phyloP scores from a whole-genome alignment of 805 yeast genomes.

The Myxozyma sirexii region DNA sequence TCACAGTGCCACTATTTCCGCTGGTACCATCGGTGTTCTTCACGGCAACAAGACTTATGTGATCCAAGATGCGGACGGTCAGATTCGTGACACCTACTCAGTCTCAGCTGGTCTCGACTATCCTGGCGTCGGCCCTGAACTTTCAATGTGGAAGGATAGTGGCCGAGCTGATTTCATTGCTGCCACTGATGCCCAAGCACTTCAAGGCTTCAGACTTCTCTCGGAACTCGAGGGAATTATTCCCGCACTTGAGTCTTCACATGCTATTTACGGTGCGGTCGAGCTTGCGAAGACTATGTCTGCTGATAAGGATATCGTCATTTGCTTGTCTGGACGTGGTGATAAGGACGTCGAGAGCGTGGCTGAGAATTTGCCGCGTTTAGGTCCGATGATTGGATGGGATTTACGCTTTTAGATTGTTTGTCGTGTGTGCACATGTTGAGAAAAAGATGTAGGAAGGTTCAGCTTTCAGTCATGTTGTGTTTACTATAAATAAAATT shows the following conservation, averaged over 20 bases:
- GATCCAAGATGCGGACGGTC: constrained; percentile 90
- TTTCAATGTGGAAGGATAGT: constrained; percentile 90
- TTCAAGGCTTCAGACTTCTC: constrained; percentile 82
- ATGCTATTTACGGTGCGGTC: constrained; percentile 90
- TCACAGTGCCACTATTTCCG: constrained; percentile 95
- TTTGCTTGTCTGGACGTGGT: constrained; percentile 97
- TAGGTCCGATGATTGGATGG: constrained; percentile 95
- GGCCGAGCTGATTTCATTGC: constrained; percentile 91
- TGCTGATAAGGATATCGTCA: constrained; percentile 77
- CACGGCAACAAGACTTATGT: constrained; percentile 97
- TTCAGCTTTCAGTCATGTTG: too few relatives aligned
- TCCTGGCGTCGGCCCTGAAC: constrained; percentile 99
- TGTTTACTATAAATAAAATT: too few relatives aligned
- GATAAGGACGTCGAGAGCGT: constrained; percentile 98
- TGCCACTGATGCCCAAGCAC: constrained; percentile 94
- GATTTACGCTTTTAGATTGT: constrained; percentile 77
- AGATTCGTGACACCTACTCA: constrained; percentile 95
- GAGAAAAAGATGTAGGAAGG: too few relatives aligned
- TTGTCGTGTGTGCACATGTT: background rate
- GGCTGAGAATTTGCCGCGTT: constrained; percentile 85
- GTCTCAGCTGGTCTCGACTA: constrained; percentile 98
- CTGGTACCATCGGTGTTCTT: constrained; percentile 94
- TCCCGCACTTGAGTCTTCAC: constrained; percentile 97
- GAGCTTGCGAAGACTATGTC: constrained; percentile 82
- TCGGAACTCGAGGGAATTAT: constrained; percentile 97